A percentile compares a stretch with the other conserved stretches of the same genome.
Evolutionary conservation across 768 basidiomycete species (phyloP).

Genomic region (Gloeostereum incarnatum): DNA sequence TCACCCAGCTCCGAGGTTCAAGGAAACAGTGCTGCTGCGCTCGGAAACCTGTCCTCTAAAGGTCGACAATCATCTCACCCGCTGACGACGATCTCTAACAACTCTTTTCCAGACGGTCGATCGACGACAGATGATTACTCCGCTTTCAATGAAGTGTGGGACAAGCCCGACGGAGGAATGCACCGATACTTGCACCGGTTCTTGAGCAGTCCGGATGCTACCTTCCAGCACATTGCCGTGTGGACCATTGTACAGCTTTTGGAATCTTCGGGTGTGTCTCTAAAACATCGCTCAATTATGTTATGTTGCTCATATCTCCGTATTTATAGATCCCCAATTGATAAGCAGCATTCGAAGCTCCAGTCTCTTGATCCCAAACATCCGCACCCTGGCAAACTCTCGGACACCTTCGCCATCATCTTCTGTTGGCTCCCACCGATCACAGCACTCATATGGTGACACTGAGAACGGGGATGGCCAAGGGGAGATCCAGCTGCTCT

Average conservation of each 20-base stretch:
- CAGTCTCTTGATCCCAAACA: constrained; percentile 71
- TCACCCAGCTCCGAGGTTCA: constrained; percentile 97
- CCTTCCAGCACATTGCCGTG: constrained; percentile 99
- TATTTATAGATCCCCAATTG: constrained; percentile 65
- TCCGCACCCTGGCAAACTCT: constrained; percentile 72
- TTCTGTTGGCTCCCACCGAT: constrained; percentile 66
- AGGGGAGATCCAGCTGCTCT: constrained; percentile 83
- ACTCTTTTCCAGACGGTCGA: constrained; percentile 50
- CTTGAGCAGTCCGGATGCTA: constrained; percentile 86
- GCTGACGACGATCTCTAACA: constrained; percentile 2
- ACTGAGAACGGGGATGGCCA: constrained; percentile 84
- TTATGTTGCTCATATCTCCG: constrained; percentile 3
- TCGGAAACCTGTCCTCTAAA: constrained; percentile 96
- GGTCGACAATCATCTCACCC: constrained; percentile 33
- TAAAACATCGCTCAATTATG: neutral
- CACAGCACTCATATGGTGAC: constrained; percentile 73
- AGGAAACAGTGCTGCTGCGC: constrained; percentile 95
- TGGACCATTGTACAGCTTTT: constrained; percentile 98
- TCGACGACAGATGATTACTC: constrained; percentile 82
- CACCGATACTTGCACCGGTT: constrained; percentile 92
- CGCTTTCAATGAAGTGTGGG: constrained; percentile 97
- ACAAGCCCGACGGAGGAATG: constrained; percentile 95
- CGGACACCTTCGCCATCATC: constrained; percentile 62
- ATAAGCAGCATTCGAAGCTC: constrained; percentile 88
- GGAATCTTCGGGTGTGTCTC: constrained; percentile 76